Percentiles rank a stretch among this genome's conserved stretches.
Evolutionary conservation across 2,329 filamentous ascomycete genomes (phyloP).

Genomic region (Xylariaceae sp.): DNA sequence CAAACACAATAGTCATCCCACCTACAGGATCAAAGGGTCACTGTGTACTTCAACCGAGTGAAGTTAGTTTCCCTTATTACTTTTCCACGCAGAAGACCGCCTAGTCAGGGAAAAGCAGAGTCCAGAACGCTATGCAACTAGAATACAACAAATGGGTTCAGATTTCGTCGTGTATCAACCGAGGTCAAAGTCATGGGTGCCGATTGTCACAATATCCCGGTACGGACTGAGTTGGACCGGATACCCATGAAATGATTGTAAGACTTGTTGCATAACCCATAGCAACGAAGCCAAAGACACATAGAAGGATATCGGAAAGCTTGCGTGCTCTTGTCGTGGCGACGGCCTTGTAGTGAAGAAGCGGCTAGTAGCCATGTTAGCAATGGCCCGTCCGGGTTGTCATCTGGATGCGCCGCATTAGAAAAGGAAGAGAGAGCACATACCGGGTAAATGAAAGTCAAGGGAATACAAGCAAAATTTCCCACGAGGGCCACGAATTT

Average conservation of each 20-base stretch:
- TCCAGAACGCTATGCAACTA: constrained; percentile 24
- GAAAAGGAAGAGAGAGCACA: constrained; percentile 37
- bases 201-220: constrained; percentile 52
- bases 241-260: constrained; percentile 82
- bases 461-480: constrained; percentile 93
- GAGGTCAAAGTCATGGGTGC: constrained; percentile 17
- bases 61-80: neutral
- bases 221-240: constrained; percentile 42
- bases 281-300: constrained; percentile 74
- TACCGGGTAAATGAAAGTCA: constrained; percentile 97
- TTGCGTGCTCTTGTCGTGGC: constrained; percentile 64
- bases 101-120: constrained; percentile 1
- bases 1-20: neutral
- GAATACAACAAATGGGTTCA: constrained; percentile 22
- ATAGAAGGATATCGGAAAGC: constrained; percentile 66
- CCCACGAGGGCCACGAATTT: constrained; percentile 96
- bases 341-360: constrained; percentile 82
- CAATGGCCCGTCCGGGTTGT: neutral
- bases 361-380: constrained; percentile 53
- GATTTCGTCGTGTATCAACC: neutral
- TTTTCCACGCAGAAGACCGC: constrained; percentile 2
- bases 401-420: neutral
- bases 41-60: neutral
- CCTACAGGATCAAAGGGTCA: neutral
- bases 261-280: constrained; percentile 90